These are phyloP conservation scores for Protostelium mycophagum DNA, from an alignment of 78 protist genomes.

Conservation along the genomic window DNA sequence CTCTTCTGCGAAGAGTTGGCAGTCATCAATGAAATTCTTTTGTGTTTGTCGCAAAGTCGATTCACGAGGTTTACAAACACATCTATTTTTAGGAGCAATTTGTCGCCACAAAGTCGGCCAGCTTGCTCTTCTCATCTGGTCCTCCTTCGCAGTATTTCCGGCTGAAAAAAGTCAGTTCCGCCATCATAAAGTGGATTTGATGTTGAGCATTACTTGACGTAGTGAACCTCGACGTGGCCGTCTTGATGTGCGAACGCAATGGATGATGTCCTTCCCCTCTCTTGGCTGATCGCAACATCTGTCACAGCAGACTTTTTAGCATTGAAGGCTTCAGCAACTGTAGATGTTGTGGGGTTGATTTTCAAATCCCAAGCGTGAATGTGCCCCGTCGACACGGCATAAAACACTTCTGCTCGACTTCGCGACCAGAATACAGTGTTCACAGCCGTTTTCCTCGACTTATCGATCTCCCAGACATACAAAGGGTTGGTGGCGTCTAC, in stretches of 20 bases:
- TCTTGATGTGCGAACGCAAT: not conserved
- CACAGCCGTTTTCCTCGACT: not conserved
- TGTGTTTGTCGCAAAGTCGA: no score
- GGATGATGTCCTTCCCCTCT: not conserved
- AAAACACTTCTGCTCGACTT: not conserved
- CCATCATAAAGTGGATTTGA: not conserved
- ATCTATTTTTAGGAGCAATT: no score
- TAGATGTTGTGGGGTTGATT: not conserved
- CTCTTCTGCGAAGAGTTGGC: no score
- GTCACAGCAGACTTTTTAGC: not conserved
- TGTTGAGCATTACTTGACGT: not conserved
- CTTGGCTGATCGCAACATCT: not conserved
- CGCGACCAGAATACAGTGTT: not conserved
- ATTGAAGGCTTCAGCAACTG: not conserved
- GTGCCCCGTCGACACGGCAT: not conserved
- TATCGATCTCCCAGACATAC: not conserved
- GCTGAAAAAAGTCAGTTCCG: no score
- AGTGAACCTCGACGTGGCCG: not conserved
- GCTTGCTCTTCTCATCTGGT: no score
- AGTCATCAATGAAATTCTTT: no score
- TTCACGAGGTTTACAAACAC: no score
- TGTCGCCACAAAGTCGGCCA: no score
- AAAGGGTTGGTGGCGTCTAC: not conserved
- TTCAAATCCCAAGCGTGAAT: not conserved
- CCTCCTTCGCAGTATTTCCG: no score